phyloP scores from a whole-genome alignment of 2,329 filamentous ascomycete genomes.

The Arthrinium phaeospermum region DNA sequence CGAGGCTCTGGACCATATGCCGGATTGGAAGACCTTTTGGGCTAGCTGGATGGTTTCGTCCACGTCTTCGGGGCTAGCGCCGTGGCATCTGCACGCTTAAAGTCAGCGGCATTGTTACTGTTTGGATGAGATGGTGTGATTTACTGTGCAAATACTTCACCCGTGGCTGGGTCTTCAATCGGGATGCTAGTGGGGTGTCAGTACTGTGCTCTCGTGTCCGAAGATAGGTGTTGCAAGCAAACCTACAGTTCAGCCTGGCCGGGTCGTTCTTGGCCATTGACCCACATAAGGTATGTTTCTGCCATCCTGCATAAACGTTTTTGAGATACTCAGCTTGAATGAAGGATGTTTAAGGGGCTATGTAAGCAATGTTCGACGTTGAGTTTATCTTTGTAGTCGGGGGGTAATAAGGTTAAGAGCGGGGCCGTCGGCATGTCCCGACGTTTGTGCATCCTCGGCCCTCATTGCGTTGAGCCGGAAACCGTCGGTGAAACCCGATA shows the following conservation, averaged over 20 bases:
- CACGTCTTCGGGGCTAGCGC: slow-evolving; percentile 52
- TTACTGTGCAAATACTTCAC: slow-evolving; percentile 57
- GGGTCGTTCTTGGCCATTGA: slow-evolving; percentile 45
- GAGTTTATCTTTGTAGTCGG: not conserved
- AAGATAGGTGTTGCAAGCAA: slow-evolving; percentile 17
- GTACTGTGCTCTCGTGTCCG: not conserved
- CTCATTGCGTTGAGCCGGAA: not conserved
- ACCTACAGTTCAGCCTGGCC: slow-evolving; percentile 55
- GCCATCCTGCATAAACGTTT: not conserved
- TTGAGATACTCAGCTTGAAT: not conserved
- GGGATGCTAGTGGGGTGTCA: slow-evolving; percentile 47
- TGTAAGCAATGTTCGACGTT: not conserved
- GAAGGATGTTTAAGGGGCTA: not conserved
- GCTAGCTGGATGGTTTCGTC: slow-evolving; percentile 47
- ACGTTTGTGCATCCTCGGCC: not conserved
- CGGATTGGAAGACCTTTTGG: slow-evolving; percentile 53
- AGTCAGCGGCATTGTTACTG: slow-evolving; percentile 1
- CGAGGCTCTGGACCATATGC: slow-evolving; percentile 62
- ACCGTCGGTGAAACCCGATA: slow-evolving; percentile 10
- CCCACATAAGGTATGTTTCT: slow-evolving; percentile 43
- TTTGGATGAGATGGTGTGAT: slow-evolving; percentile 23
- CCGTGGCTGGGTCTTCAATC: slow-evolving; percentile 59
- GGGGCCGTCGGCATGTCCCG: not conserved
- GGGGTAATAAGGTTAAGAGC: not conserved
- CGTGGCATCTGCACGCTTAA: slow-evolving; percentile 48